Conservation (phyloP, 352 stramenopile species). For the Globisporangium cystogenes region DNA sequence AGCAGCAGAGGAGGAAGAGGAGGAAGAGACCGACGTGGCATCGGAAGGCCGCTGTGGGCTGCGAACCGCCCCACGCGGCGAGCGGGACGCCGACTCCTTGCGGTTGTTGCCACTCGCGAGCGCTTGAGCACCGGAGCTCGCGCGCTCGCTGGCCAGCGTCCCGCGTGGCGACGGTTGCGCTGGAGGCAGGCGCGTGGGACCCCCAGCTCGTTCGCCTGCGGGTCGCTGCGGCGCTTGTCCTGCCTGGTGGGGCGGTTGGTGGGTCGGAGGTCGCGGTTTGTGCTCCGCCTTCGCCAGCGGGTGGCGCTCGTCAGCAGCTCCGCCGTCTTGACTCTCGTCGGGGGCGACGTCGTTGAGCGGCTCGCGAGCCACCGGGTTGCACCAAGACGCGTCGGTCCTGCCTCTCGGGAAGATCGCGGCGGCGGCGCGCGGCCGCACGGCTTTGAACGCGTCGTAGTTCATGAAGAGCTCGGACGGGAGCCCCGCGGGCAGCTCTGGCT, state of each 20-base stretch:
- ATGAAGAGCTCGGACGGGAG: slow-evolving; percentile 61
- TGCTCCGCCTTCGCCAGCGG: neutral
- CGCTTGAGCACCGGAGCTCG: neutral
- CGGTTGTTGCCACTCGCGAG: slow-evolving; percentile 1
- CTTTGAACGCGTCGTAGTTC: slow-evolving; percentile 62
- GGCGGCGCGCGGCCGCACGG: slow-evolving; percentile 38
- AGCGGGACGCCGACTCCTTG: slow-evolving; percentile 3
- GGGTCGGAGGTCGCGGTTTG: slow-evolving; percentile 6
- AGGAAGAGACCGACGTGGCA: neutral
- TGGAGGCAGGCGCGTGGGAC: neutral
- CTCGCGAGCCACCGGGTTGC: slow-evolving; percentile 49
- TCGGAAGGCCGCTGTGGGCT: neutral
- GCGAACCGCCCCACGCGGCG: neutral
- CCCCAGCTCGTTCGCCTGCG: neutral
- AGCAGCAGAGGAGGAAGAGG: neutral
- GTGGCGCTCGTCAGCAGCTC: neutral
- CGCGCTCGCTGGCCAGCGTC: neutral
- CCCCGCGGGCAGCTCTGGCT: slow-evolving; percentile 21
- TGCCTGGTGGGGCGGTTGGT: neutral
- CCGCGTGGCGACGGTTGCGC: neutral
- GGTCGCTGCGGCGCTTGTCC: neutral
- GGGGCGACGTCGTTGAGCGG: neutral
- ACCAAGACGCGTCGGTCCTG: slow-evolving; percentile 68
- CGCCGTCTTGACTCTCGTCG: neutral
- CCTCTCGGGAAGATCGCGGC: slow-evolving; percentile 48